Conservation (phyloP, 2,329 filamentous ascomycete species). For the Chaetomium sp. region DNA sequence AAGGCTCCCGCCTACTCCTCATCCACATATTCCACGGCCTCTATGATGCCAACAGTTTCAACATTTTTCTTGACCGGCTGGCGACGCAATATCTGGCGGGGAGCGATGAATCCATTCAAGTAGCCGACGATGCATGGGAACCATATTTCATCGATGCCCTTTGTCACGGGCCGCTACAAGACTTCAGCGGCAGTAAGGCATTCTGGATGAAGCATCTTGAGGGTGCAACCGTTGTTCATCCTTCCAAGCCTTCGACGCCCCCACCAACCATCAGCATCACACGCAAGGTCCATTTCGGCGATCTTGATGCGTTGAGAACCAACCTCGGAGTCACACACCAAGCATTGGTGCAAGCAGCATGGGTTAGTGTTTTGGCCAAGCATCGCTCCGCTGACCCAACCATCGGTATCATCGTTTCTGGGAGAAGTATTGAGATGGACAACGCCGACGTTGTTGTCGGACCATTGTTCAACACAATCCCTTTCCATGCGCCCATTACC, state of each 20-base stretch:
- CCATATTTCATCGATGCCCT: slow-evolving; percentile 69
- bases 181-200: slow-evolving; percentile 43
- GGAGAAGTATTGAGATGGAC: slow-evolving; percentile 70
- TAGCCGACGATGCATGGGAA: slow-evolving; percentile 28
- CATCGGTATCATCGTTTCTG: slow-evolving; percentile 77
- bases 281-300: slow-evolving; percentile 42
- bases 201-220: slow-evolving; percentile 71
- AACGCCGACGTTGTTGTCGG: slow-evolving; percentile 70
- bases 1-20: slow-evolving; percentile 47
- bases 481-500: slow-evolving; percentile 55
- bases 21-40: slow-evolving; percentile 81
- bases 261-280: slow-evolving; percentile 34
- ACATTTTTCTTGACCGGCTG: slow-evolving; percentile 65
- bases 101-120: slow-evolving; percentile 9
- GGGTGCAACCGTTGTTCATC: slow-evolving; percentile 38
- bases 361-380: slow-evolving; percentile 63
- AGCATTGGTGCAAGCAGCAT: slow-evolving; percentile 74
- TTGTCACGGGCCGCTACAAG: slow-evolving; percentile 66
- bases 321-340: slow-evolving; percentile 74
- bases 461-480: slow-evolving; percentile 87
- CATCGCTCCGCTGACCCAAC: slow-evolving; percentile 49
- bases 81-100: slow-evolving; percentile 50
- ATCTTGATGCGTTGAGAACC: slow-evolving; percentile 57
- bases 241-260: slow-evolving; percentile 20
- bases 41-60: slow-evolving; percentile 82